phyloP scores from a whole-genome alignment of 352 stramenopile species.

The Phytophthora foliorum region DNA sequence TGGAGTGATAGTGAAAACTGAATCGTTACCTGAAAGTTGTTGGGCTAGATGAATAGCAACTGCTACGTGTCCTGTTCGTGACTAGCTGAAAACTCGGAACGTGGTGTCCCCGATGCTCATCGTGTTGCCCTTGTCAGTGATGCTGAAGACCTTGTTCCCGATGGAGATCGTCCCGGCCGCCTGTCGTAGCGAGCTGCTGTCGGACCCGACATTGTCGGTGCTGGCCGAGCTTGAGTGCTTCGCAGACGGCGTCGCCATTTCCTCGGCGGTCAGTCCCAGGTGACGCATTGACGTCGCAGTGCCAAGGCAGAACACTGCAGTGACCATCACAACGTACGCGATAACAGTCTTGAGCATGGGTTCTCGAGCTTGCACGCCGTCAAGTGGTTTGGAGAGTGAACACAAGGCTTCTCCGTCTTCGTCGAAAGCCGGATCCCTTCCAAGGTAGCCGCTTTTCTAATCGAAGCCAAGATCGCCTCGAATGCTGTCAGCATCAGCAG shows the following conservation, averaged over 20 bases:
- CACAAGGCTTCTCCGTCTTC: not conserved
- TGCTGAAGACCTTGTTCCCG: conserved; percentile 23
- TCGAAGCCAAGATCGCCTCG: not conserved
- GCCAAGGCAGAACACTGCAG: not conserved
- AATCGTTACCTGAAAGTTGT: not conserved
- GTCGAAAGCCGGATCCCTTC: not conserved
- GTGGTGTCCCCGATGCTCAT: conserved; percentile 24
- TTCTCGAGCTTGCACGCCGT: not conserved
- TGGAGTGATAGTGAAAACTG: not conserved
- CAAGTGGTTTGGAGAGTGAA: conserved; percentile 13
- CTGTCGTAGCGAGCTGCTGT: not conserved
- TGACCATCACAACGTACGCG: not conserved
- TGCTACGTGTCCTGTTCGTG: not conserved
- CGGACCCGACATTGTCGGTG: not conserved
- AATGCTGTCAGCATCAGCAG: not conserved
- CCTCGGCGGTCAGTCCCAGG: not conserved
- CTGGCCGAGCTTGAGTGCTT: conserved; percentile 6
- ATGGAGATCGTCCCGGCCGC: conserved; percentile 32
- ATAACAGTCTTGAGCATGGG: conserved; percentile 12
- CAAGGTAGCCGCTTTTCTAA: not conserved
- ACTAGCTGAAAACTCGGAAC: conserved; percentile 18
- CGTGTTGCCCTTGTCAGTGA: conserved; percentile 14
- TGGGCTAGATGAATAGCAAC: not conserved
- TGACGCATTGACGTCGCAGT: not conserved
- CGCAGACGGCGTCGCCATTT: not conserved